Base-by-base conservation (phyloP, 140 eudicot species). In the Flaveria floridana region DNA sequence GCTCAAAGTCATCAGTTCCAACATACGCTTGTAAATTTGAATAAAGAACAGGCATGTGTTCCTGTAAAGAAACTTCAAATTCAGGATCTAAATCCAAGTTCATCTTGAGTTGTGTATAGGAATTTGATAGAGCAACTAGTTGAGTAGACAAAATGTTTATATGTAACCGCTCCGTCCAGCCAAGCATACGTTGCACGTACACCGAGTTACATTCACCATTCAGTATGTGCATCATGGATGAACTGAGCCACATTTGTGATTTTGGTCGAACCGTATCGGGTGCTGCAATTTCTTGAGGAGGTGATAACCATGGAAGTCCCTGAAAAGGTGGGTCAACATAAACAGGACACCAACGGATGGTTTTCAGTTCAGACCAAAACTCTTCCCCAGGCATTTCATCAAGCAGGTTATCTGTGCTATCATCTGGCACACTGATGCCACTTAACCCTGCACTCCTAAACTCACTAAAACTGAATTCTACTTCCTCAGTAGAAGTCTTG, bases 261-360 rank as follows among this genome's bases (percentile, higher is more conserved):
- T 84, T 82, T 6, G 96, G 97, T 67, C 99, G 79, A 73, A 87
- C 92, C n/a, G 44, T 74, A 86, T 78, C 78, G 9, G 99, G 99
- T 50, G 91, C 86, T 66, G 96, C 96, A 19, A 94, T 85, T 76
- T 78, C 83, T 72, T 78, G 82, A 70, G 70, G 70, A 46, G 90
- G 74, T 72, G 63, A 81, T 75, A 85, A 79, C 99, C 99, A 94
- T n/a, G 99, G 99, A 81, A 94, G 89, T 64, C 91, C 96, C 53
- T 62, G 69, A 39, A 88, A 19, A 74, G 96, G 97, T 15, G 99
- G 89, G 74, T 90, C 89, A 62, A 81, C 86, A 85, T 70, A 83
- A 70, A 90, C 88, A 56, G 96, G 97, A 90, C 99, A 94, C 99
- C 99, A 94, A 57, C 70, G 52, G 78, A 90, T 90, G 47, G 83